Percentiles rank a stretch among this genome's conserved stretches.
phyloP scores from a whole-genome alignment of 495 filamentous ascomycete species.

The Neurospora tetrasperma region DNA sequence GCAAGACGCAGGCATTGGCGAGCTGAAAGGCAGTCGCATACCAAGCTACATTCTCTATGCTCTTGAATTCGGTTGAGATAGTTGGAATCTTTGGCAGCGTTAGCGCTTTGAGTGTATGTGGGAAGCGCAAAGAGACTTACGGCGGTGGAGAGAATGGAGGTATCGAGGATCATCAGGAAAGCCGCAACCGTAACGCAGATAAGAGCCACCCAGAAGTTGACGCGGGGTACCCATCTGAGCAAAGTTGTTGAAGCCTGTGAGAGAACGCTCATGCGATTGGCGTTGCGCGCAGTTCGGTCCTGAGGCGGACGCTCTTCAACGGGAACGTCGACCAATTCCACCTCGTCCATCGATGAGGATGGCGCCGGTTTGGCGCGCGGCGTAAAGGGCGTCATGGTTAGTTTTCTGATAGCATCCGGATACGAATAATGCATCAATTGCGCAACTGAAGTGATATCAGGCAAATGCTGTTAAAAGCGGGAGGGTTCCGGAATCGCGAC shows the following conservation, averaged over 20 bases:
- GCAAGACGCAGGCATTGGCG: constrained; percentile 38
- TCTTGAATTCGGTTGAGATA: constrained; percentile 39
- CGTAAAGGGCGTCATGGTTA: not conserved
- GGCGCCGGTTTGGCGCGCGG: not conserved
- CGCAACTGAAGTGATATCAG: not conserved
- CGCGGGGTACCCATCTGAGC: not conserved
- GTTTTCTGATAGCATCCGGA: not conserved
- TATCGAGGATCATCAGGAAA: constrained; percentile 43
- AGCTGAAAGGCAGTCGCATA: constrained; percentile 44
- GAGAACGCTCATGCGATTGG: not conserved
- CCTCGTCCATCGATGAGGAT: not conserved
- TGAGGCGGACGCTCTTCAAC: not conserved
- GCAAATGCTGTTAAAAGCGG: not conserved
- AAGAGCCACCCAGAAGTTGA: constrained; percentile 7
- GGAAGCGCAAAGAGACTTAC: constrained; percentile 5
- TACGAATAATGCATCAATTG: not conserved
- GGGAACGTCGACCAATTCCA: not conserved
- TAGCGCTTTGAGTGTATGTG: not conserved
- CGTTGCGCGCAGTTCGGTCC: not conserved
- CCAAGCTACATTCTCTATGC: constrained; percentile 40
- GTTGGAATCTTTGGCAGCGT: constrained; percentile 25
- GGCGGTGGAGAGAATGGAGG: constrained; percentile 41
- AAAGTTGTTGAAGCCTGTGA: not conserved
- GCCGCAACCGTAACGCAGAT: constrained; percentile 23
- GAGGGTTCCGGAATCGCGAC: not conserved